Conservation (phyloP, 352 stramenopile genomes). For the Elongisporangium undulatum region DNA sequence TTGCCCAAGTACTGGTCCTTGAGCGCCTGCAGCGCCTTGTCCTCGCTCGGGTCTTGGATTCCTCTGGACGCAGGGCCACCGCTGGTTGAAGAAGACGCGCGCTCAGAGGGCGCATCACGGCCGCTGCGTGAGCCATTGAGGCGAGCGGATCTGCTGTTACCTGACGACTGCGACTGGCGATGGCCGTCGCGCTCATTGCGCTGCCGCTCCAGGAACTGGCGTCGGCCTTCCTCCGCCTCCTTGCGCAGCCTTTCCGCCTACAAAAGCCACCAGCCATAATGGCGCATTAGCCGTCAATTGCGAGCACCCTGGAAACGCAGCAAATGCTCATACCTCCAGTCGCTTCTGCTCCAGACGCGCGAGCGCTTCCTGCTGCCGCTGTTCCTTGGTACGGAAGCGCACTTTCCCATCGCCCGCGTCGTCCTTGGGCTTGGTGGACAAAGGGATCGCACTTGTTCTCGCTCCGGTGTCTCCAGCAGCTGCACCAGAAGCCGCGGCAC, state of each 20-base stretch:
- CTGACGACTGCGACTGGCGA: slow-evolving; percentile 5
- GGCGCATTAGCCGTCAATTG: neutral
- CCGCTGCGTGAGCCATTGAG: slow-evolving; percentile 13
- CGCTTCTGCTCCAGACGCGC: slow-evolving; percentile 71
- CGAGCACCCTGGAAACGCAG: neutral
- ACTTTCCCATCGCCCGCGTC: slow-evolving; percentile 27
- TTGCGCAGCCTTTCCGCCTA: slow-evolving; percentile 56
- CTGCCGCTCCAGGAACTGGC: slow-evolving; percentile 61
- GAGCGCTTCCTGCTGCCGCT: slow-evolving; percentile 74
- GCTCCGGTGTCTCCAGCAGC: neutral
- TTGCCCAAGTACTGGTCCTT: slow-evolving; percentile 91
- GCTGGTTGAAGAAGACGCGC: slow-evolving; percentile 6
- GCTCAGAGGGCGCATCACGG: slow-evolving; percentile 4
- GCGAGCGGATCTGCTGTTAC: slow-evolving; percentile 5
- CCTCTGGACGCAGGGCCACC: slow-evolving; percentile 7
- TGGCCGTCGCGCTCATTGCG: slow-evolving; percentile 28
- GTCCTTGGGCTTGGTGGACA: slow-evolving; percentile 22
- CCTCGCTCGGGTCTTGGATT: slow-evolving; percentile 31
- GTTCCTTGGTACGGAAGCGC: slow-evolving; percentile 72
- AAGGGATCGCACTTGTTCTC: slow-evolving; percentile 4
- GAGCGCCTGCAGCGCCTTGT: slow-evolving; percentile 76
- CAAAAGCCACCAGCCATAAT: neutral
- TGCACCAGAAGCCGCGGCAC: neutral
- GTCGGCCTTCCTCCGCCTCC: slow-evolving; percentile 46
- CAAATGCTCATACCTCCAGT: slow-evolving; percentile 21